phyloP scores from a whole-genome alignment of 441 rosid genomes.

The Gossypium lobatum region DNA sequence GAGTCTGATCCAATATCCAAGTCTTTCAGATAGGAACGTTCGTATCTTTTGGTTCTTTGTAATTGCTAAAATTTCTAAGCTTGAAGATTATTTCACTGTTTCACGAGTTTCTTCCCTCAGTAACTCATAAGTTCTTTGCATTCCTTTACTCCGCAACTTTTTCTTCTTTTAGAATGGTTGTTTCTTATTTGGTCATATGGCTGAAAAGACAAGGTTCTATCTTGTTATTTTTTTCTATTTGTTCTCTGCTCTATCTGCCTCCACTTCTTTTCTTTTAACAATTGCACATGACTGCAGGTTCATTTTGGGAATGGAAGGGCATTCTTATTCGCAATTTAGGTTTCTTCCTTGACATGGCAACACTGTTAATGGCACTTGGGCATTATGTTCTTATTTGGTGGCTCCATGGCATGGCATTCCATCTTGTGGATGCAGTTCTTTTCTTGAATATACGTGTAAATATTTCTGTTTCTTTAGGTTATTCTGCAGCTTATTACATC shows the following conservation, averaged over 20 bases:
- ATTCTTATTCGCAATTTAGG: constrained; percentile 82
- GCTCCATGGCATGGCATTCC: constrained; percentile 96
- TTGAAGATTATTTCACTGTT: background rate
- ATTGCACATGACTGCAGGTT: constrained; percentile 47
- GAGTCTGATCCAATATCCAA: background rate
- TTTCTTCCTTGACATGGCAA: constrained; percentile 85
- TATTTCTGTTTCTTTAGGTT: constrained; percentile 12
- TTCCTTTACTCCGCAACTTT: background rate
- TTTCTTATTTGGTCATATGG: constrained; percentile 4
- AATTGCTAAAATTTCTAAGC: background rate
- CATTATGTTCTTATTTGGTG: constrained; percentile 92
- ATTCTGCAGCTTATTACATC: background rate
- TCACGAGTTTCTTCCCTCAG: background rate
- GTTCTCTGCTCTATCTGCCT: constrained; percentile 2
- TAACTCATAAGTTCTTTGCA: background rate
- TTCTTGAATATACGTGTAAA: constrained; percentile 88
- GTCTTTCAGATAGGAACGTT: background rate
- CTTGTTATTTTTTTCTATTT: constrained; percentile 11
- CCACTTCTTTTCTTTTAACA: constrained; percentile 13
- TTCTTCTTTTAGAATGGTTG: background rate
- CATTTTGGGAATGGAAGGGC: constrained; percentile 92
- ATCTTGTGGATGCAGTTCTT: constrained; percentile 86
- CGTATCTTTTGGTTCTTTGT: background rate
- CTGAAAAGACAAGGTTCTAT: background rate
- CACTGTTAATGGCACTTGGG: constrained; percentile 84